Percentiles rank a stretch among this genome's conserved stretches.
Conservation (phyloP, 2,329 filamentous ascomycete genomes). For the Fusarium palustre region DNA sequence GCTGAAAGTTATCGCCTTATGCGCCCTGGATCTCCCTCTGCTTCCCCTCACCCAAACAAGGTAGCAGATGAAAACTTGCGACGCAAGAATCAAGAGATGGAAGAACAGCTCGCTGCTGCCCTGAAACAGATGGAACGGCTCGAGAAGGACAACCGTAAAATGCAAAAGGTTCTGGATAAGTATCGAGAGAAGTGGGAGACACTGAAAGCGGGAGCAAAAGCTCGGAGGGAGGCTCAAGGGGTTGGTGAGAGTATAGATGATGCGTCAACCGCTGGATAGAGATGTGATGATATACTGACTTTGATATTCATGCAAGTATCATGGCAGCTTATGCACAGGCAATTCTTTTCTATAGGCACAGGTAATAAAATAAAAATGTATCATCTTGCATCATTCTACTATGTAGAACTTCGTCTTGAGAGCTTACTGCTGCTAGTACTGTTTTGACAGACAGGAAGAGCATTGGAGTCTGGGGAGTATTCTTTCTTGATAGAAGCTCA, state of each 20-base stretch:
- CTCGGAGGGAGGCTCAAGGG: slow-evolving; percentile 59
- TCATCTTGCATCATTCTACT: neutral
- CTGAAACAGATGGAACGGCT: slow-evolving; percentile 73
- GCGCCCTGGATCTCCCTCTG: slow-evolving; percentile 65
- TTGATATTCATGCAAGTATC: neutral
- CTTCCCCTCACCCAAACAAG: slow-evolving; percentile 46
- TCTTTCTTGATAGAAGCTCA: neutral
- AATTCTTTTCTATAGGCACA: slow-evolving; percentile 18
- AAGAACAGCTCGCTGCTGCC: slow-evolving; percentile 71
- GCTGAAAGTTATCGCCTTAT: slow-evolving; percentile 82
- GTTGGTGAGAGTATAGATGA: slow-evolving; percentile 53
- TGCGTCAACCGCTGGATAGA: slow-evolving; percentile 39
- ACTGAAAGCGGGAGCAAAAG: slow-evolving; percentile 71
- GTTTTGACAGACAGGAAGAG: neutral
- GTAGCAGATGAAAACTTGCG: slow-evolving; percentile 54
- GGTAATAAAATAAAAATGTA: slow-evolving; percentile 6
- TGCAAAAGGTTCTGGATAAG: slow-evolving; percentile 66
- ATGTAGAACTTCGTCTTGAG: neutral
- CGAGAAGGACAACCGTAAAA: slow-evolving; percentile 70
- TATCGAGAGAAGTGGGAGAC: slow-evolving; percentile 72
- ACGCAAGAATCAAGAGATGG: slow-evolving; percentile 71
- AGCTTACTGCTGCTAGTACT: neutral
- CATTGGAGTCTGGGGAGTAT: neutral
- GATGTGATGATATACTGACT: slow-evolving; percentile 4
- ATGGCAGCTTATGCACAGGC: neutral